phyloP scores from a whole-genome alignment of 2,329 filamentous ascomycete genomes.

The Ascochyta viciae-villosae region DNA sequence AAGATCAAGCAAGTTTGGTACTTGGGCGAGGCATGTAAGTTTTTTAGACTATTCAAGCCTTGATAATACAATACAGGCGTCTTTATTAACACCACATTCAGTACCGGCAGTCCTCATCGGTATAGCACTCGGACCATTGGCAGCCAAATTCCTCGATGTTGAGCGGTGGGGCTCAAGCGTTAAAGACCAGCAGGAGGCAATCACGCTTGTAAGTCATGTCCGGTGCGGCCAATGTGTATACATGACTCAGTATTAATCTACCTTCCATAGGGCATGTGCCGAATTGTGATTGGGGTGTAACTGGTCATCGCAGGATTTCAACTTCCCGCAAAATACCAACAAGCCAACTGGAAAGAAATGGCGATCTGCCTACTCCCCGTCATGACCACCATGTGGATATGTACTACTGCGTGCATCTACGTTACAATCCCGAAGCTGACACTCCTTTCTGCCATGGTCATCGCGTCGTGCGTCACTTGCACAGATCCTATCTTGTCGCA shows the following conservation, averaged over 20 bases:
- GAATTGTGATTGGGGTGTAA: conserved; percentile 69
- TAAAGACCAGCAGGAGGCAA: conserved; percentile 45
- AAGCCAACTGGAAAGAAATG: conserved; percentile 60
- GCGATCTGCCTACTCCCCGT: conserved; percentile 63
- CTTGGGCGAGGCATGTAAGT: conserved; percentile 57
- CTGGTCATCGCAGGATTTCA: conserved; percentile 70
- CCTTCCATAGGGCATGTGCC: conserved; percentile 54
- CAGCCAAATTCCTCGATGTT: conserved; percentile 61
- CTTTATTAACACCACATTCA: too few relatives aligned
- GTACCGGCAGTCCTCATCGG: conserved; percentile 59
- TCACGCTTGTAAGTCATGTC: conserved; percentile 49
- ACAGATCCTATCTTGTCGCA: conserved; percentile 70
- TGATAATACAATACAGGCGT: too few relatives aligned
- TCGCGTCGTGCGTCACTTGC: conserved; percentile 67
- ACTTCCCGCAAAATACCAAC: conserved; percentile 64
- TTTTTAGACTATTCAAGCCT: too few relatives aligned
- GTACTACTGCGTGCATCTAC: conserved; percentile 63
- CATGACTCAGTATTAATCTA: background rate
- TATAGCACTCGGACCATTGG: conserved; percentile 62
- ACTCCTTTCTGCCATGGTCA: conserved; percentile 59
- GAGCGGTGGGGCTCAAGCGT: conserved; percentile 48
- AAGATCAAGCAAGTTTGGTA: conserved; percentile 63
- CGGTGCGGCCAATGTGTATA: background rate
- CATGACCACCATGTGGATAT: conserved; percentile 69
- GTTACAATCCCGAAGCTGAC: conserved; percentile 63